A percentile compares a stretch with the other conserved stretches of the same genome.
Evolutionary conservation across 768 basidiomycete species (phyloP).

Genomic region (Trametes cingulata): DNA sequence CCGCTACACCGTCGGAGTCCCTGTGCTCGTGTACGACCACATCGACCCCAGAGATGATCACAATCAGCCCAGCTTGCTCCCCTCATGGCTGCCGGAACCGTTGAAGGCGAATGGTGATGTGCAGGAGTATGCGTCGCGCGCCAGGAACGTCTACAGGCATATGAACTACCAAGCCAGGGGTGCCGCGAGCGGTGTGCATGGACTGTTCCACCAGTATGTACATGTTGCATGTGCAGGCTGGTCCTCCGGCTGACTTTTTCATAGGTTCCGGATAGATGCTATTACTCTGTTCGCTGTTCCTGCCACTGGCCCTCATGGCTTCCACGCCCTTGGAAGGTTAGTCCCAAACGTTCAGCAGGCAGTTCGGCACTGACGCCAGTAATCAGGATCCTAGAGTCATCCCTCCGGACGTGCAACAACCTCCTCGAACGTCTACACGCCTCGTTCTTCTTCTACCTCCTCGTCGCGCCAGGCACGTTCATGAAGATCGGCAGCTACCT

Average conservation of each 20-base stretch:
- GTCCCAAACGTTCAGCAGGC: too few relatives aligned
- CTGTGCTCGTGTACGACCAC: constrained; percentile 81
- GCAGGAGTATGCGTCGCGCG: constrained; percentile 55
- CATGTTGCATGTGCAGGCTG: background rate
- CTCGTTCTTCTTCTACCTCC: constrained; percentile 95
- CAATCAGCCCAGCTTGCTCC: constrained; percentile 33
- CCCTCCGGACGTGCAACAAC: constrained; percentile 89
- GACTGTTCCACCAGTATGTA: constrained; percentile 79
- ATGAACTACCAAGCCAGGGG: constrained; percentile 75
- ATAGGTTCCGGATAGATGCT: constrained; percentile 91
- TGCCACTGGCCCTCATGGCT: constrained; percentile 91
- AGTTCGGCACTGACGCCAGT: background rate
- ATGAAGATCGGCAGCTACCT: constrained; percentile 90
- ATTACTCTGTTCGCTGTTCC: constrained; percentile 89
- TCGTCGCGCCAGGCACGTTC: constrained; percentile 66
- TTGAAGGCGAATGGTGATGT: constrained; percentile 46
- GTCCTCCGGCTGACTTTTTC: background rate
- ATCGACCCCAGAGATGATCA: constrained; percentile 50
- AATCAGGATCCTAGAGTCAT: constrained; percentile 78
- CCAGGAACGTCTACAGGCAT: constrained; percentile 70
- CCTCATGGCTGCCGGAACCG: constrained; percentile 48
- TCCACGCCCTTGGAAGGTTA: constrained; percentile 87
- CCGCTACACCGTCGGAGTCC: constrained; percentile 70
- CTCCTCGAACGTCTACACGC: constrained; percentile 94
- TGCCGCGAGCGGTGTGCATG: constrained; percentile 85